Base-by-base conservation (phyloP, 1,284 basidiomycete genomes). In the Leucoagaricus sp. region DNA sequence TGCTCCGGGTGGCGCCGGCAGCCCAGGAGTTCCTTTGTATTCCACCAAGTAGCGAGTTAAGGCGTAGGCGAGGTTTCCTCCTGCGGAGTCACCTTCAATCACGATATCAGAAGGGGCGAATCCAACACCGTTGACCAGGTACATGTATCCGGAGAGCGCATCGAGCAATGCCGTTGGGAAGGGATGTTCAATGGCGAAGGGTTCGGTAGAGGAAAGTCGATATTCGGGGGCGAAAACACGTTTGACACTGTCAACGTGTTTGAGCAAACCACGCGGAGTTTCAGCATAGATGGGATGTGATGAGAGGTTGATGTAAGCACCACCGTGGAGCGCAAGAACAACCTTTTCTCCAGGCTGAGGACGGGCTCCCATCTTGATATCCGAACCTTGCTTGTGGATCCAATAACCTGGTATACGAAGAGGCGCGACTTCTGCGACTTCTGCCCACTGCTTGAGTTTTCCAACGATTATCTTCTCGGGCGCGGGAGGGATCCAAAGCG, bases 21-120 rank as follows among this genome's bases (percentile, higher is more conserved):
- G 63, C 3, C 62, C 59, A 51, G 66, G 62, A 1, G 67, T 54
- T 17, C 63, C 64, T 28, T 66, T 65, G 62, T 80, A 64, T 56
- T 81, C 76, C 40, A 77, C 68, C 10, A 84, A 75, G 61, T 84
- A 84, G 15, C 80, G 77, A 3, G 71, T 73, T 12, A 85, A 70
- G 0, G 87, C 85, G 25, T 86, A 73, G 0, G 83, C 84, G 19
- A 91, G 75, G 65, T 90, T 89, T 1, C 81, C 89, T 2, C 90
- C 91, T 0, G 89, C 88, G 12, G 84, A 87, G 66, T 92, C 88
- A 0, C 89, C 89, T 15, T 75, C 77, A 17, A 93, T 52, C 45
- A 87, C 74, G 61, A 92, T 85, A 64, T 88, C 77, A 6, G 74
- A 67, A 4, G 83, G 78, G 1, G 74, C 63, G 59, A 85, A 80